Evolutionary conservation across 2,329 filamentous ascomycete species (phyloP).

Genomic region (Sporothrix phasma): DNA sequence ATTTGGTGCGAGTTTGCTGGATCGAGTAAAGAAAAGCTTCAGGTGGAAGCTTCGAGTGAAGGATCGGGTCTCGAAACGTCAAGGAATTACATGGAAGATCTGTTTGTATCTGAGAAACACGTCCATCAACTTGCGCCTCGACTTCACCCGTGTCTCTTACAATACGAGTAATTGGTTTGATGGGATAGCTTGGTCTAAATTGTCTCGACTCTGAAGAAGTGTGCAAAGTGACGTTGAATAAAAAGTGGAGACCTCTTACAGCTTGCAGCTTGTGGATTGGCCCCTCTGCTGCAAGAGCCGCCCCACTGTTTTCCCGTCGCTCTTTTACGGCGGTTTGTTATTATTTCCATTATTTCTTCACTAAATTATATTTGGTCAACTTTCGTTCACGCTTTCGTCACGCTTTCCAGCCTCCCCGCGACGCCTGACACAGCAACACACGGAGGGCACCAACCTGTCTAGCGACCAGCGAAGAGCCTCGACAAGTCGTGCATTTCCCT

Average conservation of each 20-base stretch:
- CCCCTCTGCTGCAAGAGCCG: neutral
- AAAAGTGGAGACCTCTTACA: neutral
- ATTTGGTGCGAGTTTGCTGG: neutral
- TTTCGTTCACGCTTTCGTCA: neutral
- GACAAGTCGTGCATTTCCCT: neutral
- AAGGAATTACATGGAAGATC: neutral
- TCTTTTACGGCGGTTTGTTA: neutral
- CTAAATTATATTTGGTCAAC: neutral
- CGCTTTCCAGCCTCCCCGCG: neutral
- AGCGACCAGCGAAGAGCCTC: neutral
- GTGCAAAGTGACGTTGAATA: neutral
- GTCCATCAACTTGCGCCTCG: neutral
- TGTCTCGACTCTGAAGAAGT: no score
- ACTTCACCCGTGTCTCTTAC: neutral
- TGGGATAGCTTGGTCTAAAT: neutral
- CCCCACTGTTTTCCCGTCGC: neutral
- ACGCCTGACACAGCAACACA: neutral
- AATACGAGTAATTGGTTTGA: no score
- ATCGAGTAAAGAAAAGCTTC: neutral
- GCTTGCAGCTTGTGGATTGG: neutral
- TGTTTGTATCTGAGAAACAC: neutral
- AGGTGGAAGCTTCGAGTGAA: neutral
- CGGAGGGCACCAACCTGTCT: neutral
- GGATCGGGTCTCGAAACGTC: neutral
- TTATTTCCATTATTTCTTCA: neutral